A percentile compares a stretch with the other conserved stretches of the same genome.
Evolutionary conservation across 1,284 basidiomycete species (phyloP).

Genomic region (Fomitopsis schrenkii): DNA sequence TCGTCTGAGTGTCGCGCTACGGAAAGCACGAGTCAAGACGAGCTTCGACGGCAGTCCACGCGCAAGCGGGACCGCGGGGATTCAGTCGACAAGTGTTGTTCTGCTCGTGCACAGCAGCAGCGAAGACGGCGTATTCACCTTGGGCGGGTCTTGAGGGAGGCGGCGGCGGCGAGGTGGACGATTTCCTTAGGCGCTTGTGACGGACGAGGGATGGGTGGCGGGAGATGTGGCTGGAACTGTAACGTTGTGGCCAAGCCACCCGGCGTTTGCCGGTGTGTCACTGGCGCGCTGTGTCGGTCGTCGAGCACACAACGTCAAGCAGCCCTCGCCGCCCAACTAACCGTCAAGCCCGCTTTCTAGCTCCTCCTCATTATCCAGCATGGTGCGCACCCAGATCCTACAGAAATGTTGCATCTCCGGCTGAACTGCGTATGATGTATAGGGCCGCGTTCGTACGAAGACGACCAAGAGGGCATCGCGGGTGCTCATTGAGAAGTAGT

Average conservation of each 20-base stretch:
- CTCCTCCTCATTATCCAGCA: slow-evolving; percentile 4
- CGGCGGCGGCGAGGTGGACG: slow-evolving; percentile 13
- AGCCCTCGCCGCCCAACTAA: neutral
- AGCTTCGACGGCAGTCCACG: slow-evolving; percentile 30
- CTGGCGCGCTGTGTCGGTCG: neutral
- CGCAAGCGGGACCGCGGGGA: slow-evolving; percentile 10
- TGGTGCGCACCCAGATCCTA: slow-evolving; percentile 16
- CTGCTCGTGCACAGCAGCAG: slow-evolving; percentile 11
- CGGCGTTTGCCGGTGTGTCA: slow-evolving; percentile 6
- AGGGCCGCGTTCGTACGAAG: slow-evolving; percentile 99
- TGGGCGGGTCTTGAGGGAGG: slow-evolving; percentile 26
- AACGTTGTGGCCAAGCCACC: slow-evolving; percentile 13
- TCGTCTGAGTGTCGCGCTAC: slow-evolving; percentile 81
- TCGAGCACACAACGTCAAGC: neutral
- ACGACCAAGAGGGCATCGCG: slow-evolving; percentile 99
- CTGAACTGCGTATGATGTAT: slow-evolving; percentile 10
- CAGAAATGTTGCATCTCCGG: slow-evolving; percentile 4
- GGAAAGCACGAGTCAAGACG: slow-evolving; percentile 78
- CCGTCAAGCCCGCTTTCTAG: slow-evolving; percentile 12
- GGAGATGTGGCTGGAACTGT: neutral
- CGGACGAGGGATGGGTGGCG: slow-evolving; percentile 2
- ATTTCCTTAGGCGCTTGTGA: slow-evolving; percentile 1
- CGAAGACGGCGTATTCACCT: slow-evolving; percentile 30
- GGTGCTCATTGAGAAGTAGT: slow-evolving; percentile 99
- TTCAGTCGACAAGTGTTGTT: slow-evolving; percentile 22